Evolutionary conservation across 2,329 filamentous ascomycete genomes (phyloP).

Genomic region (Exophiala viscosa): DNA sequence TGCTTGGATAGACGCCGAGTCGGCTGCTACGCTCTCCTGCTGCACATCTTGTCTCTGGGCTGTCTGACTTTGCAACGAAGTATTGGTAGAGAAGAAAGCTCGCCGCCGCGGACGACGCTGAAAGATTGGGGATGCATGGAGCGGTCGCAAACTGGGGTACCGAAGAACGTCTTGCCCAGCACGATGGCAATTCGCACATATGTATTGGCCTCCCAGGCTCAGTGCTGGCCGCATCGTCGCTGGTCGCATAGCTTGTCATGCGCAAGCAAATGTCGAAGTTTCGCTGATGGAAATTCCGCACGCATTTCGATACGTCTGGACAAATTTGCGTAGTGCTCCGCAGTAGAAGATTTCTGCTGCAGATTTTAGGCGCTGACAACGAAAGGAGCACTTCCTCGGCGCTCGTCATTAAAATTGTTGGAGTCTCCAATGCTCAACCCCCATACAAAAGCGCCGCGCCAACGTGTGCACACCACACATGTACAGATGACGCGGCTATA

Average conservation of each 20-base stretch:
- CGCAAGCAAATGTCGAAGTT: background rate
- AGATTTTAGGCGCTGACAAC: background rate
- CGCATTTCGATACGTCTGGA: background rate
- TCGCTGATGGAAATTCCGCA: background rate
- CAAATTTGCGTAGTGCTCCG: background rate
- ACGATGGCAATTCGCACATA: constrained; percentile 35
- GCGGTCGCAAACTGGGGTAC: constrained; percentile 34
- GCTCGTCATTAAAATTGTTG: constrained; percentile 16
- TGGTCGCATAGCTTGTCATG: constrained; percentile 9
- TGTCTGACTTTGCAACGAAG: constrained; percentile 35
- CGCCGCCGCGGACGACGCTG: constrained; percentile 48
- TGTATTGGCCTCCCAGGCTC: constrained; percentile 4
- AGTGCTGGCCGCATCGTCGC: constrained; percentile 11
- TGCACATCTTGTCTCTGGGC: constrained; percentile 3
- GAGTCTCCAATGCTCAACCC: background rate
- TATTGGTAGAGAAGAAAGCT: constrained; percentile 65
- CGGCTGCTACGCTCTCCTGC: constrained; percentile 7
- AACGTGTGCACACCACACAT: background rate
- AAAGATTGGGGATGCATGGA: constrained; percentile 35
- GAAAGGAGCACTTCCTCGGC: constrained; percentile 10
- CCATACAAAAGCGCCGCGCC: background rate
- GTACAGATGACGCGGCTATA: constrained; percentile 18
- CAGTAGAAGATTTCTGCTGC: background rate
- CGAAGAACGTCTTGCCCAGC: constrained; percentile 28
- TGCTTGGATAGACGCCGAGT: constrained; percentile 24